phyloP scores from a whole-genome alignment of 1,284 basidiomycete species.

The Athelia psychrophila region DNA sequence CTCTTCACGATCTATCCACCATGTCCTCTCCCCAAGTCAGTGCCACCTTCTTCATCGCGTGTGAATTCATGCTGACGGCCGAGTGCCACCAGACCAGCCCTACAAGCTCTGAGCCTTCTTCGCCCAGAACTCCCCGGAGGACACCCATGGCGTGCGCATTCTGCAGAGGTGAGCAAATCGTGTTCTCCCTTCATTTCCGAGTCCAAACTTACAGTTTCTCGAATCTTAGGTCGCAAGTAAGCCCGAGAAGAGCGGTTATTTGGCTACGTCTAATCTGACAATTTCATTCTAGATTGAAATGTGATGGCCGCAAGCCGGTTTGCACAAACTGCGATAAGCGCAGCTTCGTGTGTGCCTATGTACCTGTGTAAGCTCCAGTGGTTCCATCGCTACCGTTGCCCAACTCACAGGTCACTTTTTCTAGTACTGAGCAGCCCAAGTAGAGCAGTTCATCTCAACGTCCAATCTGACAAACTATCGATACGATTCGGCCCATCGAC shows the following conservation, averaged over 20 bases:
- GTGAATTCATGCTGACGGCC: not conserved
- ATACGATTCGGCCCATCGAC: not conserved
- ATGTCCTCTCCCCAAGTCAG: not conserved
- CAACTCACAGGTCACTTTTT: constrained; percentile 10
- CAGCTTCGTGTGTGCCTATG: constrained; percentile 45
- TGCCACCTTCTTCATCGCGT: not conserved
- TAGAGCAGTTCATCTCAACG: constrained; percentile 10
- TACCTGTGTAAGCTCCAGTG: constrained; percentile 45
- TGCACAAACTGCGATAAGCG: constrained; percentile 54
- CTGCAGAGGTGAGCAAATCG: constrained; percentile 43
- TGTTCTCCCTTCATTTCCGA: constrained; percentile 1
- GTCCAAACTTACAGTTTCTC: not conserved
- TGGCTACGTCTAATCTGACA: no score
- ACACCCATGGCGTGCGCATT: constrained; percentile 59
- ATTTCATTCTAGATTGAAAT: constrained; percentile 46
- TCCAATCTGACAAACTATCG: no score
- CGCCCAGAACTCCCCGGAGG: constrained; percentile 43
- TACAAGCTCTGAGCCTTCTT: not conserved
- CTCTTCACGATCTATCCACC: not conserved
- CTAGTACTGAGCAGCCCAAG: constrained; percentile 26
- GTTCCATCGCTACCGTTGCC: not conserved
- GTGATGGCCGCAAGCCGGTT: constrained; percentile 50
- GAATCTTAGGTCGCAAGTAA: constrained; percentile 47
- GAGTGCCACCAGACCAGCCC: not conserved
- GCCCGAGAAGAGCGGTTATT: no score